Evolutionary conservation across 169 alveolate genomes (phyloP).

Genomic region (Perkinsus chesapeaki): DNA sequence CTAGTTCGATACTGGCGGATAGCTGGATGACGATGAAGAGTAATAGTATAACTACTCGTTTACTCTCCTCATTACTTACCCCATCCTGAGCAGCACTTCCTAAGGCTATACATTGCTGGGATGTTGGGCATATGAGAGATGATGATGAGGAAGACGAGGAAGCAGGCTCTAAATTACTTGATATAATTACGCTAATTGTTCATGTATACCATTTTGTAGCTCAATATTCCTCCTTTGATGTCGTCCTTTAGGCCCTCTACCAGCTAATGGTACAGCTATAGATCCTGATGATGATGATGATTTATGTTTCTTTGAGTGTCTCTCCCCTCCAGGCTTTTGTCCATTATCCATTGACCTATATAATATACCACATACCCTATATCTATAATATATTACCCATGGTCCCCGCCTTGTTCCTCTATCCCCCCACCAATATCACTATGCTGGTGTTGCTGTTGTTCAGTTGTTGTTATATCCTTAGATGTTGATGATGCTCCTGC

Average conservation of each 20-base stretch:
- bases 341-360: too few relatives aligned
- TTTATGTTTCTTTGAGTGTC: not conserved
- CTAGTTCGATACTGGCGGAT: not conserved
- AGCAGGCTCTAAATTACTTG: not conserved
- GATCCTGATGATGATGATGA: not conserved
- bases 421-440: too few relatives aligned
- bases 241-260: not conserved
- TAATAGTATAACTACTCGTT: not conserved
- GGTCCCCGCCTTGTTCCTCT: not conserved
- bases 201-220: not conserved
- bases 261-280: not conserved
- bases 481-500: not conserved
- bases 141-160: not conserved
- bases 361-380: too few relatives aligned
- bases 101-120: not conserved
- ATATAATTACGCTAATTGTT: not conserved
- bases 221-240: not conserved
- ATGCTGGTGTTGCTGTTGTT: not conserved
- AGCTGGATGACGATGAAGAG: not conserved
- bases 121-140: not conserved
- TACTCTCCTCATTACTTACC: too few relatives aligned
- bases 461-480: not conserved
- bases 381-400: not conserved
- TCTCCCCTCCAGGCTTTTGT: too few relatives aligned
- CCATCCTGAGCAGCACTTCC: not conserved